phyloP scores from a whole-genome alignment of 176 grass and related monocot species.

The Phoenix dactylifera region DNA sequence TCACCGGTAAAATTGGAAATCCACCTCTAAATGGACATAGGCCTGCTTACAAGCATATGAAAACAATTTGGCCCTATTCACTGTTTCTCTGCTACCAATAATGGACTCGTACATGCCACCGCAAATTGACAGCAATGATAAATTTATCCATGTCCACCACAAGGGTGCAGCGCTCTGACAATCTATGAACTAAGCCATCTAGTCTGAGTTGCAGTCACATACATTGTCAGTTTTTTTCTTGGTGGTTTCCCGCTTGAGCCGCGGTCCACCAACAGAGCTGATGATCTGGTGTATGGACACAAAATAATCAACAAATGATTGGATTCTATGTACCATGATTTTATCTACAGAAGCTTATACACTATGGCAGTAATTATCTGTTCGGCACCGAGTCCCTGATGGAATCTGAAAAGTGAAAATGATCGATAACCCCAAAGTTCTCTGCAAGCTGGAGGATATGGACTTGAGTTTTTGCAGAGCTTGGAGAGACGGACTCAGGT shows the following conservation, averaged over 20 bases:
- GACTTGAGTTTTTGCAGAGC: conserved; percentile 39
- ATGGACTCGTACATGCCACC: too few species aligned
- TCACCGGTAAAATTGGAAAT: too few species aligned
- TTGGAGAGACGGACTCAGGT: conserved; percentile 65
- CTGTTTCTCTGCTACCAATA: too few species aligned
- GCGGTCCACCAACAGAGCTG: conserved; percentile 9
- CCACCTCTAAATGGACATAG: too few species aligned
- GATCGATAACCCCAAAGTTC: conserved; percentile 54
- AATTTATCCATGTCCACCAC: too few species aligned
- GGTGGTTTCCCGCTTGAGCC: neutral
- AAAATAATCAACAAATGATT: conserved; percentile 82
- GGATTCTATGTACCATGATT: conserved; percentile 79
- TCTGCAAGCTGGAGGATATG: conserved; percentile 58
- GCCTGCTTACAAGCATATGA: too few species aligned
- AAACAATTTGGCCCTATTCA: too few species aligned
- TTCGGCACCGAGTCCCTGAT: conserved; percentile 24
- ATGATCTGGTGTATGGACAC: conserved; percentile 34
- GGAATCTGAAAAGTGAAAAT: conserved; percentile 52
- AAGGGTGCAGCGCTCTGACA: too few species aligned
- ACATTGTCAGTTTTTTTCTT: neutral
- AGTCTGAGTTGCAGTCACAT: neutral
- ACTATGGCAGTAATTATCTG: conserved; percentile 32
- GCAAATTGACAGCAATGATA: too few species aligned
- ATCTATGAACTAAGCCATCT: too few species aligned
- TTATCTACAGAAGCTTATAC: conserved; percentile 81